These are phyloP conservation scores for Ophiocordyceps camponoti-rufipedis DNA, from an alignment of 2,329 filamentous ascomycete genomes.

Conservation along the genomic window DNA sequence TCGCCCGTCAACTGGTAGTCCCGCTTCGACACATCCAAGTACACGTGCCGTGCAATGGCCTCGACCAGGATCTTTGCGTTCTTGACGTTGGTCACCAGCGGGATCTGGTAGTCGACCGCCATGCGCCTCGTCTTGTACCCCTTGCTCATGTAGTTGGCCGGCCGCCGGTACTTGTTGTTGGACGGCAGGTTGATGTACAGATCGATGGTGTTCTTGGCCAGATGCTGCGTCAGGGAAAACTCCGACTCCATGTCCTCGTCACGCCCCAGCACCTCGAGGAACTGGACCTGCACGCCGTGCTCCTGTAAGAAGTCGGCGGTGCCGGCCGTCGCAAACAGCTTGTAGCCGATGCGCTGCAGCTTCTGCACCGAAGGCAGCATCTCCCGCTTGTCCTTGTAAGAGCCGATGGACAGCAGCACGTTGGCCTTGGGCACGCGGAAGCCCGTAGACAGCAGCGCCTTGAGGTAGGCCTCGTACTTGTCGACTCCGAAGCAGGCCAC, in stretches of 20 bases:
- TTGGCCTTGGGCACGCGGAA: slow-evolving; percentile 95
- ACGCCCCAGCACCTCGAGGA: slow-evolving; percentile 69
- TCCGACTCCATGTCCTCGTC: slow-evolving; percentile 81
- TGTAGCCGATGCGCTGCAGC: slow-evolving; percentile 80
- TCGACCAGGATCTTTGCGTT: slow-evolving; percentile 96
- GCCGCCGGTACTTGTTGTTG: slow-evolving; percentile 89
- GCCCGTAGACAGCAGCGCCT: slow-evolving; percentile 85
- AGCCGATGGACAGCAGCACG: slow-evolving; percentile 85
- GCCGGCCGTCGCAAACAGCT: slow-evolving; percentile 87
- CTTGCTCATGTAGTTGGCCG: slow-evolving; percentile 96
- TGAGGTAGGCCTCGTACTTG: slow-evolving; percentile 96
- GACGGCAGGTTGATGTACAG: slow-evolving; percentile 99
- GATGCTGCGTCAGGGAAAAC: slow-evolving; percentile 89
- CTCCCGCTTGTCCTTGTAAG: slow-evolving; percentile 95
- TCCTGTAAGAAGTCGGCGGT: slow-evolving; percentile 94
- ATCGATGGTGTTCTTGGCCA: slow-evolving; percentile 96
- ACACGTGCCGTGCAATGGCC: slow-evolving; percentile 77
- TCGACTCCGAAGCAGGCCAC: slow-evolving; percentile 91
- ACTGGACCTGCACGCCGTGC: slow-evolving; percentile 82
- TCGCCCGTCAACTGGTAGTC: slow-evolving; percentile 87
- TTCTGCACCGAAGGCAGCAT: slow-evolving; percentile 87
- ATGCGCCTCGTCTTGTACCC: slow-evolving; percentile 93
- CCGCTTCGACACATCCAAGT: slow-evolving; percentile 62
- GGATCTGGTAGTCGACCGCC: slow-evolving; percentile 95
- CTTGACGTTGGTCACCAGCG: slow-evolving; percentile 96